These are phyloP conservation scores for Eimeria necatrix DNA, from an alignment of 169 alveolate species.

Conservation along the genomic window DNA sequence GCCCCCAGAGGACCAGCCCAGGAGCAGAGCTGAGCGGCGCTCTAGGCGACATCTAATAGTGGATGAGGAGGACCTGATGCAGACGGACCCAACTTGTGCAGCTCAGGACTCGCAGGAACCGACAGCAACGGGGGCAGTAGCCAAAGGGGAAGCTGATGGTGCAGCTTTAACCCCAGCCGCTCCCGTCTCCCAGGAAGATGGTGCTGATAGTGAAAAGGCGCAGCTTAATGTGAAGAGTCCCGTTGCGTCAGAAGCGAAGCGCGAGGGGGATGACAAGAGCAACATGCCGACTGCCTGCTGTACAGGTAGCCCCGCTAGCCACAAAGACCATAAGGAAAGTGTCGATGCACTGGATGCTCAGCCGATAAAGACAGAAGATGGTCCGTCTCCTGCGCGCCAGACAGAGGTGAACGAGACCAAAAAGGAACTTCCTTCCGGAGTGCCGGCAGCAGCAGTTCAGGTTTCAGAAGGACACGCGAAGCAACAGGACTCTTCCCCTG, in stretches of 20 bases:
- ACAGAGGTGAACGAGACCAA: background rate
- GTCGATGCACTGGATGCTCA: constrained; percentile 53
- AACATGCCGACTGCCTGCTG: constrained; percentile 73
- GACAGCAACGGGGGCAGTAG: background rate
- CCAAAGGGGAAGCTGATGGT: background rate
- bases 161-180: constrained; percentile 11
- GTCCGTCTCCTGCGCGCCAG: background rate
- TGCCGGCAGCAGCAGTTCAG: constrained; percentile 9
- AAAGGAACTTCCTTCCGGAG: background rate
- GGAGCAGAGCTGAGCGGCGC: constrained; percentile 75
- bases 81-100: background rate
- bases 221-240: constrained; percentile 17
- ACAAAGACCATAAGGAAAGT: constrained; percentile 48
- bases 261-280: constrained; percentile 76
- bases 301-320: constrained; percentile 72
- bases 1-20: constrained; percentile 14
- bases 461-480: background rate
- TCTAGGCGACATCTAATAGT: background rate
- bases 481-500: constrained; percentile 3
- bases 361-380: constrained; percentile 25
- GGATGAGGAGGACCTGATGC: constrained; percentile 63
- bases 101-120: background rate
- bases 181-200: background rate
- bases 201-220: background rate
- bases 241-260: background rate